Evolutionary conservation across 2,329 filamentous ascomycete species (phyloP), one percentile per base, ranked within the genome.

Genomic region (Colletotrichum neosansevieriae): DNA sequence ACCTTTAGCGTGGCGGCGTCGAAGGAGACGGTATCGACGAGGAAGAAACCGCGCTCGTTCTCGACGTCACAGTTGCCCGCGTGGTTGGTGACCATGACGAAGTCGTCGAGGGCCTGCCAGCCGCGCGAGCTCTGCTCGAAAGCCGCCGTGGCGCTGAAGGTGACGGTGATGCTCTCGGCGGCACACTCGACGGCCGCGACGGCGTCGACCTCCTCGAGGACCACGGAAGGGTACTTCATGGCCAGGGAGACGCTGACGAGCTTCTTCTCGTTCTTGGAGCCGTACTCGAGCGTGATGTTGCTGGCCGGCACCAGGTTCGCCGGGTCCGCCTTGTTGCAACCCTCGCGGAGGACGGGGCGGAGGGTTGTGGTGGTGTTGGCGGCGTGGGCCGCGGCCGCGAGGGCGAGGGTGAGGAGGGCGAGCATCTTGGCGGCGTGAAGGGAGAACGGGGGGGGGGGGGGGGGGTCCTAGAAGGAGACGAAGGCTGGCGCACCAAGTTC

Each of bases 141-240:
- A 36, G 63, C 57, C 5, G 73, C 72, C 9, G 58, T 63, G 6
- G 53, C 60, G 57, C 59, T 70, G 62, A 74, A 73, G 24, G 72
- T 70, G 45, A 74, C 53, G 34, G 72, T 63, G 50, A 74, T 87
- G 21, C 86, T 84, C 13, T 83, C 77, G 21, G 84, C 85, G 75
- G 89, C 89, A 72, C 86, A 89, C 53, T 81, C 74, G 62, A 89
- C 78, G 1, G 86, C 89, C 11, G 82, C 80, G 9, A 87, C 69
- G 4, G 81, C 88, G 24, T 87, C 87, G 40, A 74, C 54, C 47
- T 74, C 72, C 66, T 74, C 72, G 32, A 73, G 72, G 12, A 70
- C 53, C n/a, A 74, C 72, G 6, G 72, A 67, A 3, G 72, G 66
- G 42, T 72, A 71, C 56, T 71, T 72, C 84, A 83, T 59, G 81